Evolutionary conservation across 305 asterid genomes (phyloP), one percentile per base, ranked within the genome.

Genomic region (Fraxinus dipetala): DNA sequence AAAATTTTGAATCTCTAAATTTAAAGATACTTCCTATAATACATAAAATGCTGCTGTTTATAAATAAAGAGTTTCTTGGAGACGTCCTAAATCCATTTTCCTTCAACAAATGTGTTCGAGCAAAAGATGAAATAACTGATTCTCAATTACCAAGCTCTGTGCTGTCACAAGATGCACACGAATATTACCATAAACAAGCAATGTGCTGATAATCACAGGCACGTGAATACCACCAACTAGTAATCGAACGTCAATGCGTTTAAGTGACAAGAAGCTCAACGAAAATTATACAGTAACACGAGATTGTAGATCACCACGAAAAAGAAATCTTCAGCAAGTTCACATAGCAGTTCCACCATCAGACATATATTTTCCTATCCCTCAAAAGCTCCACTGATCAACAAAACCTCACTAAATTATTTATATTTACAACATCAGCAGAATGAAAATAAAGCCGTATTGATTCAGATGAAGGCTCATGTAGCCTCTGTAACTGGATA

Each of bases 401-500:
- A 48, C 28, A 14, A 77, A 65, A 48, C 28, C 80, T 79, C 83
- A 69, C 84, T 5, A 63, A 77, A 32, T 83, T 86, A 81, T 86
- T 88, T 72, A 78, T 77, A 86, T 86, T 26, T 72, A 83, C 88
- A 83, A 22, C 1, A 20, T 78, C 30, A 43, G 45, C 34, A 72
- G 48, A 81, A 61, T 24, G 75, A 20, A 51, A 77, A 40, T 30
- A 28, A 24, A 56, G 75, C 14, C 77, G 18, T 65, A 26, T 10
- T 65, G 34, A 28, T 28, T 65, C 35, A 65, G n/a, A 65, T 65
- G 32, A 65, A 9, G 73, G 35, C 82, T 92, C 90, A 90, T 3
- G 95, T 92, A 36, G 96, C 95, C 89, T 91, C 93, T 0, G 94
- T 90, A 35, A 89, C 89, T 1, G 96, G 81, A 83, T 88, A 91